These are phyloP conservation scores for Bisporella sp. DNA, from an alignment of 2,329 filamentous ascomycete genomes.

Conservation along the genomic window DNA sequence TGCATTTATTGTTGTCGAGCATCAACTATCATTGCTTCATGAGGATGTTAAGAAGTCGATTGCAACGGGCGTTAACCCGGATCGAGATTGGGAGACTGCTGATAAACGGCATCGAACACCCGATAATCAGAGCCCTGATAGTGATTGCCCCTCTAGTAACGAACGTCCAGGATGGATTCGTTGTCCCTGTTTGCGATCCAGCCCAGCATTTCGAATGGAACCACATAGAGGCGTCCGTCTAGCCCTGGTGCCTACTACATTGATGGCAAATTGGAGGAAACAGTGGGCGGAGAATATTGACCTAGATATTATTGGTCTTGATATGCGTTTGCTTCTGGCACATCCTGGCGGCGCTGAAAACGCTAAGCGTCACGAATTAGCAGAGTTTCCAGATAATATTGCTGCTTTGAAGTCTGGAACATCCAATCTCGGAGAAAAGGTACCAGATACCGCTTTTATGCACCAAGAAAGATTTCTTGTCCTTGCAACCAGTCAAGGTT, in stretches of 20 bases:
- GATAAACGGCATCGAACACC: slow-evolving; percentile 6
- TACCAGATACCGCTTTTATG: not conserved
- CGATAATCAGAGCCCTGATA: not conserved
- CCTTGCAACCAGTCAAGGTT: slow-evolving; percentile 8
- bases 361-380: not conserved
- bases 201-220: slow-evolving; percentile 5
- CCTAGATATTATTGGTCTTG: not conserved
- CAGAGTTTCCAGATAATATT: not conserved
- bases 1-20: slow-evolving; percentile 31
- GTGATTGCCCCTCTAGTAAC: slow-evolving; percentile 3
- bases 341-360: slow-evolving; percentile 2
- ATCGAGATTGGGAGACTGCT: no score
- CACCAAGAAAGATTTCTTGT: slow-evolving; percentile 13
- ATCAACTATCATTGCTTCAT: slow-evolving; percentile 13
- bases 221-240: slow-evolving; percentile 13
- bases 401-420: not conserved
- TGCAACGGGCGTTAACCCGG: not conserved
- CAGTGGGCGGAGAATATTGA: slow-evolving; percentile 16
- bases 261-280: slow-evolving; percentile 12
- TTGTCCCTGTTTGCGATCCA: slow-evolving; percentile 13
- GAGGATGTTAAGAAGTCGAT: slow-evolving; percentile 5
- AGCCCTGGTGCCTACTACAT: slow-evolving; percentile 11
- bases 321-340: slow-evolving; percentile 11
- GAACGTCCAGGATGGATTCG: slow-evolving; percentile 10
- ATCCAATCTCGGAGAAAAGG: not conserved